Conservation (phyloP, 352 stramenopile genomes). For the Pythium oligandrum region DNA sequence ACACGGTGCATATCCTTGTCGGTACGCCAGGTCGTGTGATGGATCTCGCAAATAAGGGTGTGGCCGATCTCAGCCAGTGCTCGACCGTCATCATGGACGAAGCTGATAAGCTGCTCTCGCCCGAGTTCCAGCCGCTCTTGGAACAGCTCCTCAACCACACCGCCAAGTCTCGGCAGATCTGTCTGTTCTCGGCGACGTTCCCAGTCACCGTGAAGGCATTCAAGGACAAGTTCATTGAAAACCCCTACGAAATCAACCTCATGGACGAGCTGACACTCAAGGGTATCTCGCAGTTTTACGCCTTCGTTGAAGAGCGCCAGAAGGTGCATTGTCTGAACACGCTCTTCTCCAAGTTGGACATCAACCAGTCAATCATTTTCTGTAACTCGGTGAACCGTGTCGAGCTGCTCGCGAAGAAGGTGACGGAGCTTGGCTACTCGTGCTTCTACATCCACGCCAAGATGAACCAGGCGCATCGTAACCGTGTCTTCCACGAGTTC, state of each 20-base stretch:
- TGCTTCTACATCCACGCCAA: constrained; percentile 99
- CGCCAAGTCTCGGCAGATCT: constrained; percentile 96
- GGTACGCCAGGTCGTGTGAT: constrained; percentile 98
- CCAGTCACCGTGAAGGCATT: constrained; percentile 98
- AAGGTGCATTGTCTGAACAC: constrained; percentile 99
- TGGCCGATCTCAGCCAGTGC: constrained; percentile 96
- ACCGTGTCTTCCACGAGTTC: constrained; percentile 99
- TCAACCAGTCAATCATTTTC: constrained; percentile 99
- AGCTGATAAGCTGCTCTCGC: constrained; percentile 98
- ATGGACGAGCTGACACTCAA: constrained; percentile 99
- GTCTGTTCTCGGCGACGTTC: constrained; percentile 99
- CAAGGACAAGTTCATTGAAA: constrained; percentile 97
- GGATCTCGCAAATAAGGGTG: constrained; percentile 97
- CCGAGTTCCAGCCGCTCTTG: constrained; percentile 97
- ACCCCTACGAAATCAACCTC: constrained; percentile 99
- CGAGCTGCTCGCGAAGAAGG: constrained; percentile 99
- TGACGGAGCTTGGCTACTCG: constrained; percentile 98
- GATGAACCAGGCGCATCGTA: constrained; percentile 99
- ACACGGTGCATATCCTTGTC: constrained; percentile 98
- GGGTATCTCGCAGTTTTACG: constrained; percentile 99
- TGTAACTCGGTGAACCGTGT: constrained; percentile 99
- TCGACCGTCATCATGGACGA: constrained; percentile 99
- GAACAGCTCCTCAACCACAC: constrained; percentile 97
- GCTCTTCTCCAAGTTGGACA: constrained; percentile 98
- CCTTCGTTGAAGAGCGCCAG: constrained; percentile 98